Conservation (phyloP, 495 filamentous ascomycete species). For the Thermochaetoides thermophila region DNA sequence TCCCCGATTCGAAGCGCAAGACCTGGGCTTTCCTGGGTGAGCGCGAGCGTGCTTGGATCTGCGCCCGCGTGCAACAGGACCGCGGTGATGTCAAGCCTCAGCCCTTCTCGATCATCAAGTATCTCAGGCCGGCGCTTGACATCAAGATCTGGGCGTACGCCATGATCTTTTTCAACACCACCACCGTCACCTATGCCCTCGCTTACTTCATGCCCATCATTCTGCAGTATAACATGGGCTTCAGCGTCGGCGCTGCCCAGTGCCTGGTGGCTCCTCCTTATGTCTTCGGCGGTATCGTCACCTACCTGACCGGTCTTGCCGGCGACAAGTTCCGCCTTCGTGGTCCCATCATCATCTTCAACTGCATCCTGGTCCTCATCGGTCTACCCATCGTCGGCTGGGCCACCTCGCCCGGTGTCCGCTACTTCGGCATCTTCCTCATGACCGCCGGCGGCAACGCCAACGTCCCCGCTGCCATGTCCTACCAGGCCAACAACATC, state of each 20-base stretch:
- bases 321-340: conserved; percentile 44
- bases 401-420: conserved; percentile 25
- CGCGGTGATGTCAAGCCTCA: conserved; percentile 38
- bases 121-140: conserved; percentile 35
- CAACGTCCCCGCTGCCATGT: conserved; percentile 42
- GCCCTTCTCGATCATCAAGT: conserved; percentile 35
- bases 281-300: conserved; percentile 42
- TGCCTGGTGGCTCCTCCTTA: conserved; percentile 53
- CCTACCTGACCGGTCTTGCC: conserved; percentile 36
- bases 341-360: conserved; percentile 42
- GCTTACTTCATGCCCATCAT: conserved; percentile 58
- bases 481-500: conserved; percentile 56
- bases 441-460: conserved; percentile 44
- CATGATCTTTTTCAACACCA: conserved; percentile 42
- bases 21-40: conserved; percentile 39
- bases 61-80: conserved; percentile 43
- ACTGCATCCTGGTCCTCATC: conserved; percentile 31
- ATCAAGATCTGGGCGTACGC: conserved; percentile 49
- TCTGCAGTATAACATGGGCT: conserved; percentile 41
- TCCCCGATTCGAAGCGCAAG: conserved; percentile 37
- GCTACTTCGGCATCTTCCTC: conserved; percentile 53
- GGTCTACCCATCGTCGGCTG: conserved; percentile 38
- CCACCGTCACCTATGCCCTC: conserved; percentile 47
- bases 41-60: conserved; percentile 38
- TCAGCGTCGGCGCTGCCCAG: conserved; percentile 38